A percentile compares a stretch with the other conserved stretches of the same genome.
These are phyloP conservation scores for Achlya hypogyna DNA, from an alignment of 352 stramenopile genomes.

Conservation along the genomic window DNA sequence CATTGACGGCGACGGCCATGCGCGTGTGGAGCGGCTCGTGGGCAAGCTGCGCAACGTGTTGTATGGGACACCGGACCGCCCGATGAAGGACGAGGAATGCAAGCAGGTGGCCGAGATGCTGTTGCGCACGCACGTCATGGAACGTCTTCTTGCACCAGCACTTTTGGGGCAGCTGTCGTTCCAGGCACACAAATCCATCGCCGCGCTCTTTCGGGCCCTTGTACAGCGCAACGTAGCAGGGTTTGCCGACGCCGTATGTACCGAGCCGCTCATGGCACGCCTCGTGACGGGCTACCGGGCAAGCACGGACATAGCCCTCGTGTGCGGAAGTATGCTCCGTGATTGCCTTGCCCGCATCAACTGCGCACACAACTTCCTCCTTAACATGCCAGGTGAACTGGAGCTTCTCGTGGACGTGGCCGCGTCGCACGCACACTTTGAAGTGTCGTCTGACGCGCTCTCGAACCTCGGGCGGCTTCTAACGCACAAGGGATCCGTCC, in stretches of 20 bases:
- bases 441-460: conserved; percentile 75
- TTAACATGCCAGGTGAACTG: conserved; percentile 50
- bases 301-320: conserved; percentile 60
- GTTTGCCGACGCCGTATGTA: conserved; percentile 50
- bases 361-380: conserved; percentile 51
- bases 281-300: conserved; percentile 58
- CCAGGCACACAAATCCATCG: conserved; percentile 75
- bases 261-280: conserved; percentile 59
- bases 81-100: conserved; percentile 13
- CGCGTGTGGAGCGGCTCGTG: conserved; percentile 5
- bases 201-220: conserved; percentile 65
- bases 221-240: conserved; percentile 55
- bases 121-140: conserved; percentile 56
- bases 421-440: conserved; percentile 73
- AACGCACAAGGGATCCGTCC: conserved; percentile 53
- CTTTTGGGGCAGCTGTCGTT: conserved; percentile 66
- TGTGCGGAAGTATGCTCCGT: conserved; percentile 69
- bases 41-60: conserved; percentile 5
- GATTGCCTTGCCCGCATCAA: conserved; percentile 58
- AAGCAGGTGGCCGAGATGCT: conserved; percentile 52
- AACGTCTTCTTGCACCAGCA: conserved; percentile 63
- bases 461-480: conserved; percentile 68
- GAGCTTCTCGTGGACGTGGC: conserved; percentile 58
- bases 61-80: conserved; percentile 3
- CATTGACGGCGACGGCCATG: background rate